Evolutionary conservation across 768 basidiomycete species (phyloP), one percentile per base, ranked within the genome.

Genomic region (Pleurotus sapidus): DNA sequence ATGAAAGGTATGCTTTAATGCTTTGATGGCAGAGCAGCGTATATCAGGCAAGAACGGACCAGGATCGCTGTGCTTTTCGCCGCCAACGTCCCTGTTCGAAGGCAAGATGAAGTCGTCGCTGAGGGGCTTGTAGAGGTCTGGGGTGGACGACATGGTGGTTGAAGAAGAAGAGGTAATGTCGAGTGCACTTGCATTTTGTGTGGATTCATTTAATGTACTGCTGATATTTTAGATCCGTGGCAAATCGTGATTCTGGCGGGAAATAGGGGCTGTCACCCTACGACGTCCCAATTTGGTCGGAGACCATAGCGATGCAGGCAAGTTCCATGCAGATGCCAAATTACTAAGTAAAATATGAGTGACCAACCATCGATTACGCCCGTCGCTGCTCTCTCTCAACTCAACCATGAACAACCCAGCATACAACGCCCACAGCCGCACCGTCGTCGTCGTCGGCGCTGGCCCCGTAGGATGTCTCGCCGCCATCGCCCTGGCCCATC

Each of bases 391-490:
- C 18, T 50, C 59, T 47, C 47, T 17, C 34, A 45, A 49, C 56
- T 58, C 34, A 34, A 50, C 48, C 57, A 49, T 49, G 17, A 55
- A 61, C 45, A 34, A 20, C 20, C 20, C 60, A 45, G 59, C 24
- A 47, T 17, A 37, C 57, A 40, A 51, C 15, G 37, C 57, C 53
- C 40, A 37, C 20, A 58, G 55, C 34, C 75, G 76, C 24, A 83
- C 81, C 63, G 86, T 78, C n/a, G 75, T 87, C 46, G 75, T 91
- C 39, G 82, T 91, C 20, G 96, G 96, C 40, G 95, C 89, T 55
- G 96, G 96, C 0, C 95, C 96, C 6, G 96, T 99, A 14, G 96
- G 96, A 20, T 95, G 94, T 68, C 87, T 98, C 20, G 82, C 88
- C 34, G 95, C 96, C 12, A 78, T 95, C 49, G 82, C 89, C 55